Conservation (phyloP, 2,329 filamentous ascomycete genomes). For the Microsporum canis region DNA sequence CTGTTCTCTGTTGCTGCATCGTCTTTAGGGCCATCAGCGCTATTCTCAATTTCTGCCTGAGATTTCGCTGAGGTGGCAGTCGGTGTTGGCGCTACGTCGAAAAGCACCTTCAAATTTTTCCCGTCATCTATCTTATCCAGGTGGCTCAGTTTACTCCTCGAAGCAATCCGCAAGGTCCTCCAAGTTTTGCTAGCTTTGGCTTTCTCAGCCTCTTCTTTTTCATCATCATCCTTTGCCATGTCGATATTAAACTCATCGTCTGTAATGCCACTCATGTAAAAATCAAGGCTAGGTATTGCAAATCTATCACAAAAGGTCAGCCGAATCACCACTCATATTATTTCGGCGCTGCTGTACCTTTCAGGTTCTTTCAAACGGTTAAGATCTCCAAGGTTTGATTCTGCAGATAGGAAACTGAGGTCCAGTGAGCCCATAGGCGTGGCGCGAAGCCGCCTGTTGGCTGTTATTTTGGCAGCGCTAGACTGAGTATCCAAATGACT, state of each 20-base stretch:
- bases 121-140: slow-evolving; percentile 85
- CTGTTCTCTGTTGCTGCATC: not conserved
- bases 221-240: slow-evolving; percentile 57
- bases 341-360: slow-evolving; percentile 30
- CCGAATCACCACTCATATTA: not conserved
- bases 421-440: slow-evolving; percentile 62
- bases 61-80: slow-evolving; percentile 3
- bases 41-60: slow-evolving; percentile 4
- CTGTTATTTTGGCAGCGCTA: slow-evolving; percentile 53
- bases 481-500: slow-evolving; percentile 60
- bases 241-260: slow-evolving; percentile 77
- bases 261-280: slow-evolving; percentile 61
- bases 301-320: slow-evolving; percentile 41
- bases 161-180: slow-evolving; percentile 73
- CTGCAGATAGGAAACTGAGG: slow-evolving; percentile 65
- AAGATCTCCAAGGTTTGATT: slow-evolving; percentile 49
- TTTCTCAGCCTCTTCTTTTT: slow-evolving; percentile 49
- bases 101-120: slow-evolving; percentile 51
- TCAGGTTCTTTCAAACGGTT: slow-evolving; percentile 56
- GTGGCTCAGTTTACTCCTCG: slow-evolving; percentile 57
- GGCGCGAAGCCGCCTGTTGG: slow-evolving; percentile 58
- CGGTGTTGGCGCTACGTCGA: slow-evolving; percentile 22
- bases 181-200: slow-evolving; percentile 81
- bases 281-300: slow-evolving; percentile 56
- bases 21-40: slow-evolving; percentile 6